These are phyloP conservation scores for Stellera chamaejasme DNA, from an alignment of 345 rosid genomes.

Conservation along the genomic window DNA sequence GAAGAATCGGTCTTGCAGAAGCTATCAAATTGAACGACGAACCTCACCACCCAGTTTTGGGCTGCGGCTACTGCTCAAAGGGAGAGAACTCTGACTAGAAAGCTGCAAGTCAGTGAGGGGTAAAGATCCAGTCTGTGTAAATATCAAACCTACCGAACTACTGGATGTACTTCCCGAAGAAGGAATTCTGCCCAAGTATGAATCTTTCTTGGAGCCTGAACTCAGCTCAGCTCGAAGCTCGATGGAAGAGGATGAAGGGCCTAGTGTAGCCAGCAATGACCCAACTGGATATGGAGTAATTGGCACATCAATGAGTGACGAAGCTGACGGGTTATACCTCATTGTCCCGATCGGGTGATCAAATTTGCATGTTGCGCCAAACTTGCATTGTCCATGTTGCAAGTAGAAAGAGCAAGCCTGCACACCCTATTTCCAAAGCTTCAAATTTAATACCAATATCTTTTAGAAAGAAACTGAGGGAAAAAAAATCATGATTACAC, in stretches of 20 bases:
- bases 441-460: too few species aligned
- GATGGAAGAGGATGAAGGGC: slow-evolving; percentile 49
- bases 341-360: slow-evolving; percentile 72
- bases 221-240: slow-evolving; percentile 51
- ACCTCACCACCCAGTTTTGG: slow-evolving; percentile 52
- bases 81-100: slow-evolving; percentile 50
- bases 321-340: slow-evolving; percentile 85
- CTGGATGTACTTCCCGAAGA: slow-evolving; percentile 48
- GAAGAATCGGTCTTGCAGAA: slow-evolving; percentile 15
- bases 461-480: too few species aligned
- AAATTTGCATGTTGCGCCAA: slow-evolving; percentile 64
- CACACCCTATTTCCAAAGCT: slow-evolving; percentile 34
- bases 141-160: slow-evolving; percentile 62
- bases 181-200: slow-evolving; percentile 42
- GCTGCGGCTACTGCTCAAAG: slow-evolving; percentile 55
- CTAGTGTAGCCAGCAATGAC: slow-evolving; percentile 55
- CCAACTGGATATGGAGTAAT: slow-evolving; percentile 83
- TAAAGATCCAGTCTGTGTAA: slow-evolving; percentile 55
- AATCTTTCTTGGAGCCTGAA: slow-evolving; percentile 49
- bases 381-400: slow-evolving; percentile 64
- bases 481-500: too few species aligned
- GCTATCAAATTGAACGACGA: slow-evolving; percentile 50
- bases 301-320: slow-evolving; percentile 78
- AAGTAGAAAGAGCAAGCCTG: slow-evolving; percentile 53
- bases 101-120: slow-evolving; percentile 56